Evolutionary conservation across 2,329 filamentous ascomycete genomes (phyloP).

Genomic region (Pestalotiopsis sp.): DNA sequence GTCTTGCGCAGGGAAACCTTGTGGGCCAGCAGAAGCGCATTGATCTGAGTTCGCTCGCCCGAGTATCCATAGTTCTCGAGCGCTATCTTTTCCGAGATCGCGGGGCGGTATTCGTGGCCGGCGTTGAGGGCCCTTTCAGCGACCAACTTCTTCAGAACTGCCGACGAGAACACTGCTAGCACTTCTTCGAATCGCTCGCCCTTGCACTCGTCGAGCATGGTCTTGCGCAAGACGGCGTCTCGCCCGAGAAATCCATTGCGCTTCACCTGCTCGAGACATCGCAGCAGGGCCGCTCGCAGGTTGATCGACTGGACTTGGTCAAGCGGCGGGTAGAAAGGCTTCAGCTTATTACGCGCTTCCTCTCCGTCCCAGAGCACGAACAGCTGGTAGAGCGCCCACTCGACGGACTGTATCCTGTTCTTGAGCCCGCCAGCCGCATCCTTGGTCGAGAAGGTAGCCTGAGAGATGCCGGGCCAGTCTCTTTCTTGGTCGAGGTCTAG

Average conservation of each 20-base stretch:
- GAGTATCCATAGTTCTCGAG: conserved; percentile 61
- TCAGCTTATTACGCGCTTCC: conserved; percentile 78
- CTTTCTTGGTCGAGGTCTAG: conserved; percentile 75
- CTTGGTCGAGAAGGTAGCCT: conserved; percentile 69
- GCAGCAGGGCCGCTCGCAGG: conserved; percentile 80
- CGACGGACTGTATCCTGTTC: conserved; percentile 77
- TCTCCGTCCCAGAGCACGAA: conserved; percentile 83
- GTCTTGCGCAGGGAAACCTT: conserved; percentile 64
- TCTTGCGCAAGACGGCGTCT: conserved; percentile 83
- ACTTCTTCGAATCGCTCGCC: conserved; percentile 89
- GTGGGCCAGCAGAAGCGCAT: conserved; percentile 74
- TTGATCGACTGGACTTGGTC: conserved; percentile 92
- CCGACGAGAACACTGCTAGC: conserved; percentile 80
- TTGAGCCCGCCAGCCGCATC: conserved; percentile 75
- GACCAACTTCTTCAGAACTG: conserved; percentile 73
- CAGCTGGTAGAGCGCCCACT: conserved; percentile 90
- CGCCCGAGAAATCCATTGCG: conserved; percentile 82
- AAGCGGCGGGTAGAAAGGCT: conserved; percentile 86
- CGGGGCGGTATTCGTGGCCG: conserved; percentile 39
- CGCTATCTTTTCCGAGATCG: conserved; percentile 57
- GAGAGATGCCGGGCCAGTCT: conserved; percentile 80
- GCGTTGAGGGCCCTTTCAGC: conserved; percentile 42
- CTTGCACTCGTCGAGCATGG: conserved; percentile 95
- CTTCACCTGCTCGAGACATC: conserved; percentile 82
- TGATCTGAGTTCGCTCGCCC: conserved; percentile 56